A percentile compares a stretch with the other conserved stretches of the same genome.
Conservation (phyloP, 257 asterid species). For the Scutellaria galericulata region DNA sequence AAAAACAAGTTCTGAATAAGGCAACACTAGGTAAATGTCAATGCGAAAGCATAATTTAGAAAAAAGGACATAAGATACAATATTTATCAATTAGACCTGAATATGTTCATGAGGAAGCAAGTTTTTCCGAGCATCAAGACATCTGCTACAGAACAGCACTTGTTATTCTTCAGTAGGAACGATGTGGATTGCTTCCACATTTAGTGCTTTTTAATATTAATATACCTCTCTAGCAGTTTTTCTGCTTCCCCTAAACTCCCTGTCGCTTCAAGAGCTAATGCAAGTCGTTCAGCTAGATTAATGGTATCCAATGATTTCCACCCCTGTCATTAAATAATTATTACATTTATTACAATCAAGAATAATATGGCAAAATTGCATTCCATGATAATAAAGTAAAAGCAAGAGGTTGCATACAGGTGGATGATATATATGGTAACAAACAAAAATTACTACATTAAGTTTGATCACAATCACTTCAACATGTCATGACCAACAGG, state of each 20-base stretch:
- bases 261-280: conserved; percentile 64
- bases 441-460: not conserved
- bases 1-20: not conserved
- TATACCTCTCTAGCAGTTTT: conserved; percentile 76
- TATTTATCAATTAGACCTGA: conserved; percentile 58
- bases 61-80: too few relatives aligned
- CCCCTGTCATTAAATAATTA: conserved; percentile 54
- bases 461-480: not conserved
- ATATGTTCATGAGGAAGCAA: conserved; percentile 72
- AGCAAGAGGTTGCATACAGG: conserved; percentile 1
- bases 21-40: conserved; percentile 9
- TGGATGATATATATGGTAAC: not conserved
- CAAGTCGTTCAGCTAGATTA: conserved; percentile 86
- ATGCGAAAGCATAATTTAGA: conserved; percentile 23
- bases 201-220: conserved; percentile 30
- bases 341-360: not conserved
- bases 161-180: conserved; percentile 37
- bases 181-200: conserved; percentile 31
- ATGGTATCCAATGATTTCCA: conserved; percentile 84
- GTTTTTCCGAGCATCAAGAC: conserved; percentile 70
- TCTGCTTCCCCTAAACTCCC: conserved; percentile 79
- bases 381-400: conserved; percentile 12
- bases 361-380: not conserved
- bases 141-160: conserved; percentile 56
- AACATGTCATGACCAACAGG: conserved; percentile 7